Conservation (phyloP, 176 grass and related monocot genomes). For the Zea mays region DNA sequence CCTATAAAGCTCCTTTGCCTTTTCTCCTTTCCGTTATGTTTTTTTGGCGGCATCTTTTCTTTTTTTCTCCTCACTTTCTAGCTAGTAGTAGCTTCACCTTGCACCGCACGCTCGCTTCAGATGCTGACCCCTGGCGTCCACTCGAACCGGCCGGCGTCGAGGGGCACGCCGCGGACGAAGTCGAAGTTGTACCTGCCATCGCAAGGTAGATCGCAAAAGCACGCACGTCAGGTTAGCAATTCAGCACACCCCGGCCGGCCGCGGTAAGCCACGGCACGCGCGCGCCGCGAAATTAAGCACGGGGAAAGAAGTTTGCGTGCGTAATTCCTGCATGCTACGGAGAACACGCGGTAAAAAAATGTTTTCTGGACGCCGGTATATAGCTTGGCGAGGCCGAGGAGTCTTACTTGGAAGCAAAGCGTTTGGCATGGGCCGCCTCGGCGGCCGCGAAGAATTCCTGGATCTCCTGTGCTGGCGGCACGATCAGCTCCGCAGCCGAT, state of each 20-base stretch:
- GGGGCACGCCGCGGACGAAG: constrained; percentile 59
- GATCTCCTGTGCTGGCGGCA: constrained; percentile 58
- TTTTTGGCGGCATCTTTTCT: constrained; percentile 47
- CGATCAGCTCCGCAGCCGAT: background rate
- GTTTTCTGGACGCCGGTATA: background rate
- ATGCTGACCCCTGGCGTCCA: constrained; percentile 56
- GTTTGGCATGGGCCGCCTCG: constrained; percentile 56
- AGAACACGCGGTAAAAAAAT: background rate
- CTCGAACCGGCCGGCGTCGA: constrained; percentile 65
- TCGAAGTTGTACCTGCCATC: constrained; percentile 79
- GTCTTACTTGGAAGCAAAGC: constrained; percentile 78
- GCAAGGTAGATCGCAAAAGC: background rate
- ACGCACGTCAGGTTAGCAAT: constrained; percentile 30
- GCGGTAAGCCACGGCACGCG: no score
- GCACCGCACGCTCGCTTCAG: constrained; percentile 34
- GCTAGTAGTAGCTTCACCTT: constrained; percentile 24
- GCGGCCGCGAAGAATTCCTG: constrained; percentile 71
- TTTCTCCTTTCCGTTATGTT: constrained; percentile 39
- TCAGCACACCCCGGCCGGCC: background rate
- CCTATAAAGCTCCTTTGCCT: constrained; percentile 43
- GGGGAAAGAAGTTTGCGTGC: background rate
- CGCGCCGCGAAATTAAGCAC: no score
- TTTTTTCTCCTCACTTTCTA: constrained; percentile 8
- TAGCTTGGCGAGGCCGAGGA: background rate
- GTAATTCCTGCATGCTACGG: background rate